Percentiles rank a stretch among this genome's conserved stretches.
Evolutionary conservation across 228 moss, liverwort and hornwort genomes (phyloP).

Genomic region (Sphagnum fallax): DNA sequence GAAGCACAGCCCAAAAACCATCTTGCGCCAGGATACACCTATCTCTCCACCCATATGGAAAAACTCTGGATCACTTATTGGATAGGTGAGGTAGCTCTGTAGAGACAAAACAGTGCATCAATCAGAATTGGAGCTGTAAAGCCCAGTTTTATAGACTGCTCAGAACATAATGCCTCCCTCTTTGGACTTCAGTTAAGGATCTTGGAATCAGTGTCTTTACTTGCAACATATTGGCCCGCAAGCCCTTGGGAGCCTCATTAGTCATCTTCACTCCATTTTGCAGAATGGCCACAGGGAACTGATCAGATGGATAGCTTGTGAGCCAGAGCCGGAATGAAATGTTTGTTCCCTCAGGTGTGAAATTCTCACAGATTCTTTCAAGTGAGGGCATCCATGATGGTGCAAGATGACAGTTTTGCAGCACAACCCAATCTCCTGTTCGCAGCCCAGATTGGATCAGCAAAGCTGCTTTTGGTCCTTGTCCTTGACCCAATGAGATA

Average conservation of each 20-base stretch:
- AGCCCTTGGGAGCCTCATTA: conserved; percentile 76
- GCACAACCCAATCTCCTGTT: conserved; percentile 67
- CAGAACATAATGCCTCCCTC: no score
- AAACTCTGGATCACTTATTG: conserved; percentile 73
- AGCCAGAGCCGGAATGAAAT: conserved; percentile 64
- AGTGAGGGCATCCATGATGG: conserved; percentile 82
- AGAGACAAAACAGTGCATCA: not conserved
- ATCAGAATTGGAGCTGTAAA: no score
- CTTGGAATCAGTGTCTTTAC: conserved; percentile 8
- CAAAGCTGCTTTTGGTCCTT: conserved; percentile 78
- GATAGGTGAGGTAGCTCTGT: conserved; percentile 80
- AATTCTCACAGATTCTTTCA: conserved; percentile 62
- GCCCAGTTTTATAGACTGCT: no score
- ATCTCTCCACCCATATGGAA: conserved; percentile 56
- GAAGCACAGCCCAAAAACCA: conserved; percentile 78
- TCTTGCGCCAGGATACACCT: conserved; percentile 57
- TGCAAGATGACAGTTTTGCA: conserved; percentile 82
- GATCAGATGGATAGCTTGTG: conserved; percentile 78
- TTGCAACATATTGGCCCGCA: conserved; percentile 80
- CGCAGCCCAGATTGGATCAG: conserved; percentile 50
- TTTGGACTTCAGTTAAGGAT: no score
- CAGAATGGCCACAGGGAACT: conserved; percentile 72
- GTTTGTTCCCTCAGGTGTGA: conserved; percentile 42
- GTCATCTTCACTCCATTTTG: conserved; percentile 90
- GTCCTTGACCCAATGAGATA: conserved; percentile 81